A percentile compares a stretch with the other conserved stretches of the same genome.
Conservation (phyloP, 108 stramenopile species). For the Pseudonitzschia delicatissima region DNA sequence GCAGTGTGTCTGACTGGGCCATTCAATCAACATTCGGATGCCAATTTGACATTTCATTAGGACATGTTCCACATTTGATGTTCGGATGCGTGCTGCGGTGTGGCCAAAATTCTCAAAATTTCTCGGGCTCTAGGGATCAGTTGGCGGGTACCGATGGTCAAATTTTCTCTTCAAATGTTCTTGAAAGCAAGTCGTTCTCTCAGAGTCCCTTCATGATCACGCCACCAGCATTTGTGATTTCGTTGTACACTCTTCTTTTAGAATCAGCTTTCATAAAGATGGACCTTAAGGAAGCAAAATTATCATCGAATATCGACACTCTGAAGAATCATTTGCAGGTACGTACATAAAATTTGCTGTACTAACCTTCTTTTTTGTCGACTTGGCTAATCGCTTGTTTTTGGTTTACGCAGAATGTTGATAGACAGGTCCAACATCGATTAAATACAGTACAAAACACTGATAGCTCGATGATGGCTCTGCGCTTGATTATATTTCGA, state of each 20-base stretch:
- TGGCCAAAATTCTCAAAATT: slow-evolving; percentile 26
- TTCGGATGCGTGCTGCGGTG: slow-evolving; percentile 29
- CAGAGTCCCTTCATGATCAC: slow-evolving; percentile 32
- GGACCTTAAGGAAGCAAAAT: not conserved
- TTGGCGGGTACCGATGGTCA: slow-evolving; percentile 17
- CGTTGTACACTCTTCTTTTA: slow-evolving; percentile 19
- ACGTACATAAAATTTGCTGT: not conserved
- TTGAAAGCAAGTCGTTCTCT: slow-evolving; percentile 16
- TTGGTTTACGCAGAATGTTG: slow-evolving; percentile 10
- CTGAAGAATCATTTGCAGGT: slow-evolving; percentile 7
- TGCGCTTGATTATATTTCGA: slow-evolving; percentile 26
- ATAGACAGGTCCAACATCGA: slow-evolving; percentile 19
- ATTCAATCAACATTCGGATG: slow-evolving; percentile 26
- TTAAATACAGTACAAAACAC: slow-evolving; percentile 19
- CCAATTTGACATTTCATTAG: slow-evolving; percentile 30
- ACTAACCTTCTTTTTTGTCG: not conserved
- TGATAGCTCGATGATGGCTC: slow-evolving; percentile 35
- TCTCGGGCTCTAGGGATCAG: slow-evolving; percentile 10
- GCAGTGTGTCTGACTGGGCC: slow-evolving; percentile 34
- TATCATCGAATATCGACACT: not conserved
- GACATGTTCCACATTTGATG: slow-evolving; percentile 27
- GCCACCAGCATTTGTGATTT: slow-evolving; percentile 33
- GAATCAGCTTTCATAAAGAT: slow-evolving; percentile 20
- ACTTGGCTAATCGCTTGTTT: not conserved
- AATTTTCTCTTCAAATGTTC: slow-evolving; percentile 19